A percentile compares a stretch with the other conserved stretches of the same genome.
These are phyloP conservation scores for Meredithiella fracta DNA, from an alignment of 2,329 filamentous ascomycete species.

Conservation along the genomic window DNA sequence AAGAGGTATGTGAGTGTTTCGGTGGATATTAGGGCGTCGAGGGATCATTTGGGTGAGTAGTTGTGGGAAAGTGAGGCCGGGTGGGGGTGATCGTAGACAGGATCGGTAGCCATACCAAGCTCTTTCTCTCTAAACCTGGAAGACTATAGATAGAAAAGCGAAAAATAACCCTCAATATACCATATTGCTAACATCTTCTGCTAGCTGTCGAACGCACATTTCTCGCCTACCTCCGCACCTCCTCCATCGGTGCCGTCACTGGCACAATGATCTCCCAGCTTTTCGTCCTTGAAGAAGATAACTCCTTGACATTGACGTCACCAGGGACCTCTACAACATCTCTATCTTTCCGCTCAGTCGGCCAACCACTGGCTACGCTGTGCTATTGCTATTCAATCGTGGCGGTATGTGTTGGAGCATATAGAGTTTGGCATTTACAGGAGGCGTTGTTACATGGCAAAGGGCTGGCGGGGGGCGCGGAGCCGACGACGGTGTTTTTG, in stretches of 20 bases:
- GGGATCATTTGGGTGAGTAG: conserved; percentile 13
- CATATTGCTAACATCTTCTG: neutral
- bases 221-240: conserved; percentile 56
- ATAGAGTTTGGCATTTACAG: conserved; percentile 21
- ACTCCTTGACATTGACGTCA: conserved; percentile 13
- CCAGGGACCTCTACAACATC: neutral
- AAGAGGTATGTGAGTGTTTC: conserved; percentile 9
- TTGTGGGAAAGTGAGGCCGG: neutral
- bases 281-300: conserved; percentile 33
- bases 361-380: conserved; percentile 37
- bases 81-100: neutral
- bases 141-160: too few species aligned
- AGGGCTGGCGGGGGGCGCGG: conserved; percentile 20
- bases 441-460: conserved; percentile 19
- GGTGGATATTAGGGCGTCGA: conserved; percentile 9
- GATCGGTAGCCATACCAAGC: too few species aligned
- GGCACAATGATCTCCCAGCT: conserved; percentile 52
- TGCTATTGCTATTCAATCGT: conserved; percentile 27
- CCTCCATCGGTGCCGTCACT: conserved; percentile 48
- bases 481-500: conserved; percentile 7
- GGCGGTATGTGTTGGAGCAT: conserved; percentile 20
- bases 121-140: too few species aligned
- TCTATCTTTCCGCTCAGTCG: conserved; percentile 44
- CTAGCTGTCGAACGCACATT: conserved; percentile 59
- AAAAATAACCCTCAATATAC: too few species aligned